Percentiles rank a stretch among this genome's conserved stretches.
Conservation (phyloP, 345 rosid species). For the Populus pruinosa region DNA sequence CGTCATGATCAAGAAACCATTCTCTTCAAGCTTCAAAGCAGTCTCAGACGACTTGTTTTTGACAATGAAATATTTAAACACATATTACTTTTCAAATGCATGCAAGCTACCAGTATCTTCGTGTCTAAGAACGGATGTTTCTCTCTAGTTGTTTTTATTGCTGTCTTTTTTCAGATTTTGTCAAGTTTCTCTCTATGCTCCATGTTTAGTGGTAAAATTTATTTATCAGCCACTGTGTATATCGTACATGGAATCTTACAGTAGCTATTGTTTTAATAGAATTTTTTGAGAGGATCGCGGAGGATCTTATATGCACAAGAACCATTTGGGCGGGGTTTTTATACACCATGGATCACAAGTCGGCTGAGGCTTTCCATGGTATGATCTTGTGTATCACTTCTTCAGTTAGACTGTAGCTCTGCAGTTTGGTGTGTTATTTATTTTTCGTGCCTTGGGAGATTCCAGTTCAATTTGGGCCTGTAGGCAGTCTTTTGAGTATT, state of each 20-base stretch:
- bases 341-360: not conserved
- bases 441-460: not conserved
- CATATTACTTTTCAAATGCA: not conserved
- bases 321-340: not conserved
- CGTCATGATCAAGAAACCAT: not conserved
- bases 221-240: not conserved
- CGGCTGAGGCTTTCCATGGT: constrained; percentile 7
- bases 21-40: not conserved
- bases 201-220: not conserved
- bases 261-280: not conserved
- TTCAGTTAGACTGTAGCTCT: not conserved
- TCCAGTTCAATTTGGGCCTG: not conserved
- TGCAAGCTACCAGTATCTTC: not conserved
- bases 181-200: not conserved
- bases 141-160: not conserved
- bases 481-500: not conserved
- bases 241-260: not conserved
- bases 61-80: not conserved
- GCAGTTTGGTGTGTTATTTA: not conserved
- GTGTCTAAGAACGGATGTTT: not conserved
- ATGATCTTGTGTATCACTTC: not conserved
- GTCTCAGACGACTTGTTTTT: not conserved
- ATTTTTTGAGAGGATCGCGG: not conserved
- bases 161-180: not conserved
- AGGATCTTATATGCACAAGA: not conserved